Evolutionary conservation across 306 rosid genomes (phyloP).

Genomic region (Fragaria vesca): DNA sequence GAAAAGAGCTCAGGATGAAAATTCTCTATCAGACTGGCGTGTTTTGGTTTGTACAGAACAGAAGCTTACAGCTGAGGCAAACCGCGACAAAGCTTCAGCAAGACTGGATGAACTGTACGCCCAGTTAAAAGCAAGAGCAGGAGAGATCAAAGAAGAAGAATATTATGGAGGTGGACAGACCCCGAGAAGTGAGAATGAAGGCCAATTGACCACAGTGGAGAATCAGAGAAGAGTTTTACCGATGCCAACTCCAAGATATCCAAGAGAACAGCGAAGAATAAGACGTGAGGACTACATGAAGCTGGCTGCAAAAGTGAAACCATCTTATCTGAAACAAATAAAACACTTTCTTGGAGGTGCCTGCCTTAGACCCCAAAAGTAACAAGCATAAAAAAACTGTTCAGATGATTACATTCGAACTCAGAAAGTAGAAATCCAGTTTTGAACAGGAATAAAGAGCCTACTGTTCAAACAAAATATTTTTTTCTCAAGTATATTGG

Average conservation of each 20-base stretch:
- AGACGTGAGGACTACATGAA: constrained; percentile 1
- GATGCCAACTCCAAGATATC: background rate
- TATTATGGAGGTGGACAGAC: constrained; percentile 14
- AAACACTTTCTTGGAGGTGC: background rate
- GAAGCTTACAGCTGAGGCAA: constrained; percentile 42
- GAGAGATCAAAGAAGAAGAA: constrained; percentile 17
- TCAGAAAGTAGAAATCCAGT: background rate
- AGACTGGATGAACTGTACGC: constrained; percentile 35
- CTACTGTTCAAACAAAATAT: background rate
- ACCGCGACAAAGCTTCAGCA: constrained; percentile 34
- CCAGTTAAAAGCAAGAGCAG: constrained; percentile 9
- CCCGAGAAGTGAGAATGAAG: background rate
- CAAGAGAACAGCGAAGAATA: constrained; percentile 2
- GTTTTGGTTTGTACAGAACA: constrained; percentile 32
- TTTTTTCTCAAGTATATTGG: background rate
- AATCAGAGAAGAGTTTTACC: background rate
- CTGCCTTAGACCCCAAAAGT: background rate
- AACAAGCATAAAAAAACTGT: background rate
- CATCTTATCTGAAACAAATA: constrained; percentile 2
- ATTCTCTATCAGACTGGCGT: constrained; percentile 35
- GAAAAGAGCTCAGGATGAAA: constrained; percentile 38
- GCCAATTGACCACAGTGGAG: background rate
- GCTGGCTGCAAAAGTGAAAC: constrained; percentile 5
- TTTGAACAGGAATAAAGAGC: background rate
- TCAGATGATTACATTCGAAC: background rate